A percentile compares a stretch with the other conserved stretches of the same genome.
Evolutionary conservation across 2,329 filamentous ascomycete species (phyloP).

Genomic region (Claviceps sp.): DNA sequence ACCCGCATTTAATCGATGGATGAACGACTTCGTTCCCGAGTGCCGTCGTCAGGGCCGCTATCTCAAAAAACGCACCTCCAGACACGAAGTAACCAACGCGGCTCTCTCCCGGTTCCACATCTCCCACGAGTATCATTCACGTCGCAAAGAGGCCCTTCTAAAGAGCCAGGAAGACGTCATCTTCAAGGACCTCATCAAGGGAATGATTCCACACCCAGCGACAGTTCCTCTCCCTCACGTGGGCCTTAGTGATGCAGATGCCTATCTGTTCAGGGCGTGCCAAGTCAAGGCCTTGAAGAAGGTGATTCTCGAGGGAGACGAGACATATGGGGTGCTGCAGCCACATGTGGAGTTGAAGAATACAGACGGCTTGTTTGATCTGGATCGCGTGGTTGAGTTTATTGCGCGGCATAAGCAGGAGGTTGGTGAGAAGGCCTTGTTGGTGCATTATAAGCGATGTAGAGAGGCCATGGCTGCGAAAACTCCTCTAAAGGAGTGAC

Average conservation of each 20-base stretch:
- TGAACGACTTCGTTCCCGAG: conserved; percentile 47
- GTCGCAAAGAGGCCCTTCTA: conserved; percentile 26
- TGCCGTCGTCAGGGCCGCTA: conserved; percentile 29
- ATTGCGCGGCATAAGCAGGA: conserved; percentile 24
- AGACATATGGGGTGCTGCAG: conserved; percentile 20
- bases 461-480: not conserved
- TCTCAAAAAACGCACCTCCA: conserved; percentile 13
- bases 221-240: too few relatives aligned
- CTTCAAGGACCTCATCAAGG: conserved; percentile 32
- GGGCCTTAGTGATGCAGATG: conserved; percentile 6
- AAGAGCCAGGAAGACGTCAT: conserved; percentile 29
- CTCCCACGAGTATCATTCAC: conserved; percentile 28
- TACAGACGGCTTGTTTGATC: conserved; percentile 28
- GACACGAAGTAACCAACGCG: conserved; percentile 35
- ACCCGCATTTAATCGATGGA: conserved; percentile 44
- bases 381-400: conserved; percentile 28
- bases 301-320: conserved; percentile 34
- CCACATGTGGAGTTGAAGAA: conserved; percentile 17
- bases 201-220: conserved; percentile 10
- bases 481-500: not conserved
- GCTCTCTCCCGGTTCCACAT: conserved; percentile 40
- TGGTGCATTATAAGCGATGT: conserved; percentile 11
- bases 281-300: conserved; percentile 30
- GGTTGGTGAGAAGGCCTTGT: conserved; percentile 23
- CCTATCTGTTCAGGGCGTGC: not conserved